phyloP scores from a whole-genome alignment of 495 filamentous ascomycete species.

The Aspergillus campestris region DNA sequence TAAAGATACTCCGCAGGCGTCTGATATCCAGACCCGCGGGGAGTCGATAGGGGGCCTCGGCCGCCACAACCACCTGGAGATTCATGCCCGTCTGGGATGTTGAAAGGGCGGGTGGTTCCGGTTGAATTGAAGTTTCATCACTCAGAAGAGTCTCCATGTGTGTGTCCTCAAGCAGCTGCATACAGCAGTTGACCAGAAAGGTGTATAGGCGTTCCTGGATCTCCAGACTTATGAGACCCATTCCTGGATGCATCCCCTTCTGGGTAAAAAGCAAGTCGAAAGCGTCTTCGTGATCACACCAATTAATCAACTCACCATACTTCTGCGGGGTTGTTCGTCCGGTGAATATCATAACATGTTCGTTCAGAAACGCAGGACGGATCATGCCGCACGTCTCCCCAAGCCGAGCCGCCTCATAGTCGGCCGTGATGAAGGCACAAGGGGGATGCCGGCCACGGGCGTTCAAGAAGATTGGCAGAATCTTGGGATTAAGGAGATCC shows the following conservation, averaged over 20 bases:
- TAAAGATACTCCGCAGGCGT: constrained; percentile 29
- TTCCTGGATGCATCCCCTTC: constrained; percentile 26
- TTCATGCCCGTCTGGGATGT: constrained; percentile 8
- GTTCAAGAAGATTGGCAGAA: constrained; percentile 41
- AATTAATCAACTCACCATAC: constrained; percentile 39
- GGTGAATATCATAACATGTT: constrained; percentile 36
- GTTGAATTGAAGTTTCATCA: too few relatives aligned
- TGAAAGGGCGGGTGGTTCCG: constrained; percentile 7
- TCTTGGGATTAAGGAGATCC: constrained; percentile 36
- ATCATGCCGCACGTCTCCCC: constrained; percentile 20
- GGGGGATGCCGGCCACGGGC: constrained; percentile 38
- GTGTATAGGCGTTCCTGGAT: constrained; percentile 33
- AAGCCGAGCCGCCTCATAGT: constrained; percentile 21
- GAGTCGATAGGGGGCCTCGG: constrained; percentile 38
- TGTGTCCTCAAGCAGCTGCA: constrained; percentile 35
- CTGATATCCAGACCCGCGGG: constrained; percentile 31
- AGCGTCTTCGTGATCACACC: constrained; percentile 29
- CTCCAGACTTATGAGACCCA: constrained; percentile 38
- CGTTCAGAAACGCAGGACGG: constrained; percentile 24
- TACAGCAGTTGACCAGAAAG: constrained; percentile 34
- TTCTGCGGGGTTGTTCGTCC: constrained; percentile 18
- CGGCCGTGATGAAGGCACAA: constrained; percentile 26
- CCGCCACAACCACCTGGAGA: constrained; percentile 23
- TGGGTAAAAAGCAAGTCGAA: constrained; percentile 17
- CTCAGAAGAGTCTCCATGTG: too few relatives aligned